Conservation (phyloP, 1,284 basidiomycete genomes). For the Polyporus tsugae region DNA sequence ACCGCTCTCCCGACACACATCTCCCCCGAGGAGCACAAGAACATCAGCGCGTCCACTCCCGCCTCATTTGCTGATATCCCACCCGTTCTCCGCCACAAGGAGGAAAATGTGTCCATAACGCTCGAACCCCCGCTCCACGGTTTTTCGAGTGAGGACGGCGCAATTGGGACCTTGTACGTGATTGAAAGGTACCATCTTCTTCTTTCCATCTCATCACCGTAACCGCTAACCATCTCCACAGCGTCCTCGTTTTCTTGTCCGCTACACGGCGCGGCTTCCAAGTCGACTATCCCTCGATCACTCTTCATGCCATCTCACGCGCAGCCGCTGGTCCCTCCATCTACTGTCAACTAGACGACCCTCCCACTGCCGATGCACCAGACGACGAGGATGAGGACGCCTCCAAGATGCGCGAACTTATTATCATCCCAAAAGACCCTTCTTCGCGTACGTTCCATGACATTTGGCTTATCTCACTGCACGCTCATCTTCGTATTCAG, state of each 20-base stretch:
- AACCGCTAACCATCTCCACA: conserved; percentile 41
- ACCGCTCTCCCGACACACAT: conserved; percentile 62
- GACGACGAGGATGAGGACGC: conserved; percentile 57
- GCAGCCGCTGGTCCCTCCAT: conserved; percentile 70
- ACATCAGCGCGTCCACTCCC: conserved; percentile 79
- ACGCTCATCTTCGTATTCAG: conserved; percentile 48
- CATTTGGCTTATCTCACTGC: conserved; percentile 16
- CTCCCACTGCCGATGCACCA: conserved; percentile 40
- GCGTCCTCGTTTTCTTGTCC: conserved; percentile 82
- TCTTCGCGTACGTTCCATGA: conserved; percentile 63
- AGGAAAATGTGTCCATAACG: conserved; percentile 70
- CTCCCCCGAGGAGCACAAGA: conserved; percentile 73
- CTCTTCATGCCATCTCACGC: conserved; percentile 88
- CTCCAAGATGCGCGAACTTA: conserved; percentile 78
- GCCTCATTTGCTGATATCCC: conserved; percentile 83
- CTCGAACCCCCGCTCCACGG: conserved; percentile 73
- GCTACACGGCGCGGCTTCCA: conserved; percentile 74
- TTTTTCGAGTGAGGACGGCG: conserved; percentile 57
- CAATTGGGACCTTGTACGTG: conserved; percentile 76
- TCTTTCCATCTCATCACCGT: neutral
- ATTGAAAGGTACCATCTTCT: conserved; percentile 74
- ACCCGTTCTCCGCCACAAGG: conserved; percentile 76
- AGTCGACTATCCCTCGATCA: conserved; percentile 85
- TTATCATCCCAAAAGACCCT: conserved; percentile 69
- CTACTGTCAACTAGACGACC: conserved; percentile 91